Percentiles rank a stretch among this genome's conserved stretches.
Evolutionary conservation across 306 rosid genomes (phyloP).

Genomic region (Trifolium pratense): DNA sequence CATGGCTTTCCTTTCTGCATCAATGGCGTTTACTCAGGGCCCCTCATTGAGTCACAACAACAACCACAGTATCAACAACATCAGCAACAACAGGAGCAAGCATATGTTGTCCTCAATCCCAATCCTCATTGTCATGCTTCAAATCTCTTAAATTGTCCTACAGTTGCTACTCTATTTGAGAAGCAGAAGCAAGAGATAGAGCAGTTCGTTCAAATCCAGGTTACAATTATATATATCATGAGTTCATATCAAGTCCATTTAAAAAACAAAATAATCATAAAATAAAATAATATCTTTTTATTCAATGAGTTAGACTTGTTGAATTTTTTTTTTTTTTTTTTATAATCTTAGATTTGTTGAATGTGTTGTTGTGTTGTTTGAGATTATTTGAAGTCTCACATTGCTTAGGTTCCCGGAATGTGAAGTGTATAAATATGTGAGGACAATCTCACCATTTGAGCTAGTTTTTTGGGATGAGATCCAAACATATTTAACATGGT

Average conservation of each 20-base stretch:
- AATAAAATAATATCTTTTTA: background rate
- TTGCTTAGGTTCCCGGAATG: too few species aligned
- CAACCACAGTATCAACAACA: slow-evolving; percentile 12
- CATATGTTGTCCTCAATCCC: too few species aligned
- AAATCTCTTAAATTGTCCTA: slow-evolving; percentile 31
- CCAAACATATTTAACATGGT: too few species aligned
- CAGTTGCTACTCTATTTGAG: slow-evolving; percentile 47
- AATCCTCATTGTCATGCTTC: slow-evolving; percentile 16
- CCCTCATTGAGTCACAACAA: slow-evolving; percentile 17
- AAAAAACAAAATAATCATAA: background rate
- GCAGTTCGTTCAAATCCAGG: slow-evolving; percentile 62
- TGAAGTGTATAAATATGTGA: too few species aligned
- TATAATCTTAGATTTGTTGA: too few species aligned
- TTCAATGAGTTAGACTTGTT: background rate
- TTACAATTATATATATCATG: slow-evolving; percentile 32
- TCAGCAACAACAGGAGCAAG: background rate
- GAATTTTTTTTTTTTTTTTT: too few species aligned
- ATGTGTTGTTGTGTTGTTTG: too few species aligned
- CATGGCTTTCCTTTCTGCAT: slow-evolving; percentile 6
- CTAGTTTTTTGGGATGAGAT: too few species aligned
- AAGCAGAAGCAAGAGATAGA: slow-evolving; percentile 58
- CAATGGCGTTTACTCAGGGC: background rate
- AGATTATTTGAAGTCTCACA: too few species aligned
- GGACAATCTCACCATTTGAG: too few species aligned
- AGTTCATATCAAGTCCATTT: too few species aligned